Conservation (phyloP, 129 eudicot genomes). For the Chrysanthemum lavandulifolium region DNA sequence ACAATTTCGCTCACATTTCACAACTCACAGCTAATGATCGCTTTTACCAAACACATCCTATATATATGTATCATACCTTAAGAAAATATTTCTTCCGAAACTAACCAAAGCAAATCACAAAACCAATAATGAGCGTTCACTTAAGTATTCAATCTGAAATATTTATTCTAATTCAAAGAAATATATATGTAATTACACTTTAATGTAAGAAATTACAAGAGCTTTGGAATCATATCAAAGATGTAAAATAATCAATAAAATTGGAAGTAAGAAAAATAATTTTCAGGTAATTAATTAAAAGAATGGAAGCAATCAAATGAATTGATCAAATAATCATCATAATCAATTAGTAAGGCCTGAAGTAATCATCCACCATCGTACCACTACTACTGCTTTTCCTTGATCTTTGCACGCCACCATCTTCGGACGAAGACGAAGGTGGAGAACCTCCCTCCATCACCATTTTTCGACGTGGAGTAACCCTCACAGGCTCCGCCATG, state of each 20-base stretch:
- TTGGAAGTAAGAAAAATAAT: not conserved
- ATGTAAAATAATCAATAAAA: not conserved
- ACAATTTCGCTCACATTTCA: no score
- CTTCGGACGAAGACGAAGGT: constrained; percentile 15
- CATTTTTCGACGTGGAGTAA: constrained; percentile 28
- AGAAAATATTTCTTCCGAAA: no score
- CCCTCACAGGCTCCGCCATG: constrained; percentile 41
- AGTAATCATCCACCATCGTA: constrained; percentile 14
- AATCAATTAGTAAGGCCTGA: not conserved
- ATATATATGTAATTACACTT: not conserved
- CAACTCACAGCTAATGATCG: no score
- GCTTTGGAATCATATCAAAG: no score
- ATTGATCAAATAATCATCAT: not conserved
- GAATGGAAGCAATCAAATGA: not conserved
- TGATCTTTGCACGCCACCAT: constrained; percentile 13
- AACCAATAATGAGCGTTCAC: not conserved
- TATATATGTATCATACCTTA: no score
- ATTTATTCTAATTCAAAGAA: not conserved
- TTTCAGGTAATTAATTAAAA: not conserved
- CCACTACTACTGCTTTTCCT: constrained; percentile 16
- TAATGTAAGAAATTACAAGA: no score
- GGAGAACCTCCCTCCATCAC: constrained; percentile 16
- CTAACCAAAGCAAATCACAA: no score
- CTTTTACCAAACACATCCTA: no score
- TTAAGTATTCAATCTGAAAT: not conserved